Base-by-base conservation (phyloP, 1,284 basidiomycete genomes). In the Jaminaea rosea region DNA sequence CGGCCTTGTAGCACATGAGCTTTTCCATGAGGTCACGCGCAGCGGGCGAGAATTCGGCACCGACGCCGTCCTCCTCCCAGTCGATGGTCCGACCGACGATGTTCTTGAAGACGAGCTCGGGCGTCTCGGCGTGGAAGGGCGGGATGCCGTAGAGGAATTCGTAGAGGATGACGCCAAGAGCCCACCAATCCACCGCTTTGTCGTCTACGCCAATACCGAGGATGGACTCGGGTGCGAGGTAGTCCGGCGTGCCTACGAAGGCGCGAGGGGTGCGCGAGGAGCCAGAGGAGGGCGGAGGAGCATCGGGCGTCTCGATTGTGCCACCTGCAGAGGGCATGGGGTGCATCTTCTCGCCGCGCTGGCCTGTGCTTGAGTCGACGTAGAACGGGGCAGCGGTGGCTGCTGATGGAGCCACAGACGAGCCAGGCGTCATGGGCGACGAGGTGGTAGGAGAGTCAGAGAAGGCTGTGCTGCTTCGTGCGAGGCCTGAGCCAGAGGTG, bases 171-270 rank as follows among this genome's bases (percentile, higher is more conserved):
- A 97, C 91, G 56, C 94, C 94, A 29, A 98, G 81, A 13, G 94
- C 94, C 94, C 94, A 99, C 91, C 94, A 99, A 78, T 99, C 94
- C 57, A 97, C 94, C 13, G 86, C 84, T 37, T 85, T 86, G 76
- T 98, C 92, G 72, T 98, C 93, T 49, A 89, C 89, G 46, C 91
- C 87, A 59, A 97, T 82, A 56, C 94, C 94, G 50, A 97, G 82
- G 57, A 98, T 96, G 44, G 88, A 93, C 76, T 97, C 92, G 0
- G 92, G 92, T 3, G 92, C 89, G 36, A 97, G 81, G 74, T 97
- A 97, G 76, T 97, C 92, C 3, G 93, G 93, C 1, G 92, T 97
- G 13, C 92, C 92, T 8, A 94, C 92, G 65, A 97, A 90, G 15
- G 56, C 56, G 28, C 62, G 58, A 23, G 52, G 31, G 13, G 45